phyloP scores from a whole-genome alignment of 75 land plant species.

The Chamaecyparis obtusa region DNA sequence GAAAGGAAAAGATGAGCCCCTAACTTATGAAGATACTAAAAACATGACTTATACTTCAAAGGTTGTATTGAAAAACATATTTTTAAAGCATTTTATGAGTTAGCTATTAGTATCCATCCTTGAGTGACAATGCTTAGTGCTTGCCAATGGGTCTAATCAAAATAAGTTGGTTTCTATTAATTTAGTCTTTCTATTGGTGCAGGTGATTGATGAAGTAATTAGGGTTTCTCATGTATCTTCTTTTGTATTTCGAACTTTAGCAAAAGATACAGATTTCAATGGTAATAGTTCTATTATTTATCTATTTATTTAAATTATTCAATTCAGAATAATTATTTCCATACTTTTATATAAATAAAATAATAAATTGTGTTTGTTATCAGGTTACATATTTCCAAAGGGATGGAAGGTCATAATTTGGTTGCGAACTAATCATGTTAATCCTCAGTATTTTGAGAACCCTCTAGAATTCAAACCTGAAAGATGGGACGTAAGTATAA shows the following conservation, averaged over 20 bases:
- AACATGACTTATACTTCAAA: slow-evolving; percentile 24
- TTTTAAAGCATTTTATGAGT: not conserved
- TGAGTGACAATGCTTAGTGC: not conserved
- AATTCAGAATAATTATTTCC: not conserved
- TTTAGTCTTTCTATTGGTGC: not conserved
- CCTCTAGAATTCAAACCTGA: slow-evolving; percentile 43
- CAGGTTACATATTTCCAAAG: slow-evolving; percentile 44
- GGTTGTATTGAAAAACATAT: slow-evolving; percentile 12
- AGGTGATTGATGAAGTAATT: slow-evolving; percentile 36
- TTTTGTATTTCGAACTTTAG: slow-evolving; percentile 14
- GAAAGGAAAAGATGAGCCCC: slow-evolving; percentile 15
- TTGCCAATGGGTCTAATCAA: not conserved
- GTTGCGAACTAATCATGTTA: slow-evolving; percentile 32
- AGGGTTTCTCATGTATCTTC: slow-evolving; percentile 29
- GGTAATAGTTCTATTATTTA: slow-evolving; percentile 11
- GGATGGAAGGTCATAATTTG: slow-evolving; percentile 42
- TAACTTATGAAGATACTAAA: slow-evolving; percentile 17
- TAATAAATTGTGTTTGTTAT: not conserved
- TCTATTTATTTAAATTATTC: not conserved
- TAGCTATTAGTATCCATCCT: not conserved
- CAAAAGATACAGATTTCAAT: slow-evolving; percentile 16
- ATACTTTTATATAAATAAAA: not conserved
- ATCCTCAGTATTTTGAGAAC: slow-evolving; percentile 31
- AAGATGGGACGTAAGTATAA: slow-evolving; percentile 42
- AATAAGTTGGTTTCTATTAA: not conserved